Evolutionary conservation across 1,284 basidiomycete species (phyloP).

Genomic region (Cryptococcus wingfieldii): DNA sequence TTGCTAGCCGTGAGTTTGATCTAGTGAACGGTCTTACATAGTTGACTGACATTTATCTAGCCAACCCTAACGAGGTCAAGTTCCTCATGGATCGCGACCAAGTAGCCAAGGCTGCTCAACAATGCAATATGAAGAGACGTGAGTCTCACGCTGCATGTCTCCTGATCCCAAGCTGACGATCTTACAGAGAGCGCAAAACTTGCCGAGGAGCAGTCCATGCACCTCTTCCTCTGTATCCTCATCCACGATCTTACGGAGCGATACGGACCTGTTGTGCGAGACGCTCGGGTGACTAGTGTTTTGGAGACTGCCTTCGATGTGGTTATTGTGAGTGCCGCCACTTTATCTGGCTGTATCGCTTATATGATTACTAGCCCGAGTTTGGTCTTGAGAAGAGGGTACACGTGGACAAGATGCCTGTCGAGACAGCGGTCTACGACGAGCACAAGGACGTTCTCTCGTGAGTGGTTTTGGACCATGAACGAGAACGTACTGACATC

Average conservation of each 20-base stretch:
- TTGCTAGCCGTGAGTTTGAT: conserved; percentile 56
- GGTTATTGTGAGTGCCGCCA: conserved; percentile 47
- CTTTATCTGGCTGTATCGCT: neutral
- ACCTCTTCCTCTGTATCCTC: conserved; percentile 90
- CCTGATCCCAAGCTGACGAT: neutral
- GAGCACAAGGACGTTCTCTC: conserved; percentile 78
- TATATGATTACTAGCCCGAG: conserved; percentile 56
- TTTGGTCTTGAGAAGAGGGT: conserved; percentile 98
- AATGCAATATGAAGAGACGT: conserved; percentile 80
- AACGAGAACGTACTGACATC: conserved; percentile 27
- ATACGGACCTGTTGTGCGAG: conserved; percentile 89
- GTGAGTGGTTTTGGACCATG: conserved; percentile 10
- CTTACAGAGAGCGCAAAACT: conserved; percentile 58
- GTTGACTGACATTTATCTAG: conserved; percentile 3
- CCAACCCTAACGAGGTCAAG: conserved; percentile 61
- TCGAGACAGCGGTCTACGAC: conserved; percentile 92
- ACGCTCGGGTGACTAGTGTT: conserved; percentile 88
- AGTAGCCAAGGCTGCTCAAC: conserved; percentile 93
- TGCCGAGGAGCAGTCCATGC: conserved; percentile 93
- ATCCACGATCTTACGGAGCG: conserved; percentile 84
- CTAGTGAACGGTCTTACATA: neutral
- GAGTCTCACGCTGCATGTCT: conserved; percentile 2
- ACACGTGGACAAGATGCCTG: conserved; percentile 97
- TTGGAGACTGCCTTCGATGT: conserved; percentile 96
- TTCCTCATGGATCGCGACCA: conserved; percentile 96